Conservation (phyloP, 495 filamentous ascomycete species). For the Bryoglossum gracile region DNA sequence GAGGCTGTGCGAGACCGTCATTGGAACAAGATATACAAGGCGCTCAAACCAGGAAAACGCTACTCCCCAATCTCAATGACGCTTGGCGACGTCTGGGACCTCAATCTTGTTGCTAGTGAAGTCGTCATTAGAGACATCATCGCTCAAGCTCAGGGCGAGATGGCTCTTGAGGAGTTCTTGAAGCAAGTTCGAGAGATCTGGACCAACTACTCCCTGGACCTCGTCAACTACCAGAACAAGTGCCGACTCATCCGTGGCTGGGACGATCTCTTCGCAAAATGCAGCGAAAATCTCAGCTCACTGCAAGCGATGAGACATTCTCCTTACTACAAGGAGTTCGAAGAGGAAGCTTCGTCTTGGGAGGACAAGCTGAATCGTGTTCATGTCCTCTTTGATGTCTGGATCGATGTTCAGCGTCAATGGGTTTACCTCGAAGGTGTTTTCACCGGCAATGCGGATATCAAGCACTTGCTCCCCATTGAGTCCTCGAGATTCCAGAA, state of each 20-base stretch:
- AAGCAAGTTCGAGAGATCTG: conserved; percentile 95
- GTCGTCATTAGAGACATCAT: conserved; percentile 84
- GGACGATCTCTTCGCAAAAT: conserved; percentile 97
- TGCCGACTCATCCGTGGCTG: conserved; percentile 95
- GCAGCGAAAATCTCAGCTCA: conserved; percentile 95
- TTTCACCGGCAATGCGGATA: conserved; percentile 96
- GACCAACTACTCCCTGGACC: conserved; percentile 87
- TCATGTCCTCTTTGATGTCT: conserved; percentile 95
- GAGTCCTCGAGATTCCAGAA: conserved; percentile 96
- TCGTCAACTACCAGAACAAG: conserved; percentile 96
- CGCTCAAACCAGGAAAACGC: conserved; percentile 79
- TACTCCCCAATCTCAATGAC: conserved; percentile 91
- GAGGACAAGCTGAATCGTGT: conserved; percentile 97
- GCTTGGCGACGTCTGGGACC: conserved; percentile 95
- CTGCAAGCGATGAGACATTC: conserved; percentile 98
- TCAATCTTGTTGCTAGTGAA: conserved; percentile 82
- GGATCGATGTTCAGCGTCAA: conserved; percentile 98
- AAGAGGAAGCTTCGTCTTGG: conserved; percentile 93
- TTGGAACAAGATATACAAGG: conserved; percentile 96
- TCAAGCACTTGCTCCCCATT: conserved; percentile 93
- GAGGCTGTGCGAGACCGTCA: conserved; percentile 94
- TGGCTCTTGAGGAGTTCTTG: conserved; percentile 97
- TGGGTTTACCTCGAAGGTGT: conserved; percentile 99
- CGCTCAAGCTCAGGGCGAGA: conserved; percentile 91
- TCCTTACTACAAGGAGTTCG: conserved; percentile 97